Evolutionary conservation across 2,329 filamentous ascomycete genomes (phyloP).

Genomic region (Aschersonia sp.): DNA sequence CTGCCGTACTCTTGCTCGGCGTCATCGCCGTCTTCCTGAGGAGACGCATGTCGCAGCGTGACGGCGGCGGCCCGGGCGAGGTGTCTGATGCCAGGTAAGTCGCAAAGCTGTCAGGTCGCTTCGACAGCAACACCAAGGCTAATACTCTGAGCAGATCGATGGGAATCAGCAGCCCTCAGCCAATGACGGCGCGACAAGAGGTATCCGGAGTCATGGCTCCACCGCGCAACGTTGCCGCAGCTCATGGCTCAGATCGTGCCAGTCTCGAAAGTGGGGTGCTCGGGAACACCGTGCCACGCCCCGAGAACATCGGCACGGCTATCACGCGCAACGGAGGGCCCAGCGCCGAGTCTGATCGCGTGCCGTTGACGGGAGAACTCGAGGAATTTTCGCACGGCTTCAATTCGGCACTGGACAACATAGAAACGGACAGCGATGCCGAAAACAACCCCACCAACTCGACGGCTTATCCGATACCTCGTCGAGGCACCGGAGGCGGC

Average conservation of each 20-base stretch:
- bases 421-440: constrained; percentile 15
- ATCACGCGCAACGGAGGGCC: constrained; percentile 10
- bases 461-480: constrained; percentile 9
- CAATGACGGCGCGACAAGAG: constrained; percentile 9
- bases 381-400: constrained; percentile 31
- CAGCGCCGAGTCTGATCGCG: constrained; percentile 17
- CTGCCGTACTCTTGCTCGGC: constrained; percentile 26
- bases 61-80: neutral
- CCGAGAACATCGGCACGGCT: constrained; percentile 1
- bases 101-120: neutral
- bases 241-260: neutral
- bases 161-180: constrained; percentile 7
- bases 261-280: constrained; percentile 1
- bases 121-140: too few relatives aligned
- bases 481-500: constrained; percentile 12
- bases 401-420: constrained; percentile 23
- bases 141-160: neutral
- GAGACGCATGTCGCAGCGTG: constrained; percentile 15
- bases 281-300: neutral
- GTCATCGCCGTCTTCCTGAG: constrained; percentile 27
- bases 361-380: constrained; percentile 24
- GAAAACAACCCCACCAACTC: constrained; percentile 5
- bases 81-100: constrained; percentile 14
- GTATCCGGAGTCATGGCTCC: constrained; percentile 1
- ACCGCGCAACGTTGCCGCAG: neutral